A percentile compares a stretch with the other conserved stretches of the same genome.
Evolutionary conservation across 345 rosid species (phyloP).

Genomic region (sweet orange (Citrus sinensis)): DVS_A1.0 CM039163.1:30734001-30734500

Average conservation of each 20-base stretch:
- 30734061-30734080: too few relatives aligned
- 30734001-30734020: too few relatives aligned
- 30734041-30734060: too few relatives aligned
- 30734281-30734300: neutral
- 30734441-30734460: neutral
- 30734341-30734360: neutral
- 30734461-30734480: slow-evolving; percentile 10
- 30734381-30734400: slow-evolving; percentile 10
- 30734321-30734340: neutral
- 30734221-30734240: neutral
- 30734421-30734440: slow-evolving; percentile 10
- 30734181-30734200: neutral
- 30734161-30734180: neutral
- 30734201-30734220: neutral
- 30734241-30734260: neutral
- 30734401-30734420: neutral
- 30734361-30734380: neutral
- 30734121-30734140: too few relatives aligned
- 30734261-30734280: neutral
- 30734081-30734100: too few relatives aligned
- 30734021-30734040: too few relatives aligned
- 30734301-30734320: too few relatives aligned
- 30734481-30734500: slow-evolving; percentile 10
- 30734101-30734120: too few relatives aligned
- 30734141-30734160: neutral